These are phyloP conservation scores for Lipomyces kockii DNA, from an alignment of 805 yeast species.

Conservation along the genomic window DNA sequence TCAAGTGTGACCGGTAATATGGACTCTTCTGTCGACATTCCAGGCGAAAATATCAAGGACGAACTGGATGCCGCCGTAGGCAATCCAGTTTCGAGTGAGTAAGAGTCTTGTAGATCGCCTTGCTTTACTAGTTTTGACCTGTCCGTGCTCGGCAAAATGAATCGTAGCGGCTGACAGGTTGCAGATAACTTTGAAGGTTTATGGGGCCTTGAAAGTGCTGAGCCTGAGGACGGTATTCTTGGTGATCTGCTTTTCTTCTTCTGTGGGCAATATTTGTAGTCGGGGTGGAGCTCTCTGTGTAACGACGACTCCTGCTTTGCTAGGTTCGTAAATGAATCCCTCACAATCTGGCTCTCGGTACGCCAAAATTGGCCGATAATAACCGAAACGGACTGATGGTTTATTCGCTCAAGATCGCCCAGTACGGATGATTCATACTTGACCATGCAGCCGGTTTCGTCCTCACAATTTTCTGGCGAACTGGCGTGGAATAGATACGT, in stretches of 20 bases:
- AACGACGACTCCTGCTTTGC: slow-evolving; percentile 50
- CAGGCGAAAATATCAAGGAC: not conserved
- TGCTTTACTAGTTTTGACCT: not conserved
- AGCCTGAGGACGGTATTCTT: not conserved
- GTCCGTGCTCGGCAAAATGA: not conserved
- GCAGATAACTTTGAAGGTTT: not conserved
- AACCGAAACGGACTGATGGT: slow-evolving; percentile 51
- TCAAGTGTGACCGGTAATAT: not conserved
- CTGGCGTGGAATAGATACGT: slow-evolving; percentile 43
- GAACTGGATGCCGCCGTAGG: not conserved
- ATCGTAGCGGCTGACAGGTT: not conserved
- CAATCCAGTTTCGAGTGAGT: not conserved
- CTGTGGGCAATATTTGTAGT: slow-evolving; percentile 53
- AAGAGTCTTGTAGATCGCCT: not conserved
- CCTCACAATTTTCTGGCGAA: slow-evolving; percentile 1
- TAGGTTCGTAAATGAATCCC: slow-evolving; percentile 47
- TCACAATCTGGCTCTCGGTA: slow-evolving; percentile 48
- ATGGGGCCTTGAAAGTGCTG: not conserved
- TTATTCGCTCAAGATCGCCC: slow-evolving; percentile 42
- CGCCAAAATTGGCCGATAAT: slow-evolving; percentile 54
- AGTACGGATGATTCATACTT: slow-evolving; percentile 2
- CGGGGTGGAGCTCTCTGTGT: slow-evolving; percentile 51
- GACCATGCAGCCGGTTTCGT: not conserved
- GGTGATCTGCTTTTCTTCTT: slow-evolving; percentile 37
- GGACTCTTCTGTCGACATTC: not conserved